A percentile compares a stretch with the other conserved stretches of the same genome.
Conservation (phyloP, 495 filamentous ascomycete species). For the Cryomyces minteri region DNA sequence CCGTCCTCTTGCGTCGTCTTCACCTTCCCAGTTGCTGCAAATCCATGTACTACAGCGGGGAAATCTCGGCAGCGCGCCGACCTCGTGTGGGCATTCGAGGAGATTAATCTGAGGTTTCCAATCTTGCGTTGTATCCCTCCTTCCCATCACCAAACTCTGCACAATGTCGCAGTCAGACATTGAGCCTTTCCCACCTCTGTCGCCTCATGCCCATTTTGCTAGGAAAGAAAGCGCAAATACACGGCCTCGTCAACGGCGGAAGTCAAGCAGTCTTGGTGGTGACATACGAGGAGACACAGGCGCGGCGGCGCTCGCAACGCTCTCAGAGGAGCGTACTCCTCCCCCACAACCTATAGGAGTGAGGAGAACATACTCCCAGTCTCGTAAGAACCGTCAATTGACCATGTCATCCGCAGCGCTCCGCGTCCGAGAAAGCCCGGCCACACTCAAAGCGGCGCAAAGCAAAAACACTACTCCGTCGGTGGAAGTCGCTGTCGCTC, state of each 20-base stretch:
- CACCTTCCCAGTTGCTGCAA: too few species aligned
- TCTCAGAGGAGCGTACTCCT: neutral
- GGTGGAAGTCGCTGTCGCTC: constrained; percentile 18
- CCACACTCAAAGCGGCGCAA: constrained; percentile 24
- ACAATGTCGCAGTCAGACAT: neutral
- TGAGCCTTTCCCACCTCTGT: neutral
- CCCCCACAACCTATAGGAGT: neutral
- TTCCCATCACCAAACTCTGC: neutral
- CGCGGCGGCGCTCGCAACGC: constrained; percentile 8
- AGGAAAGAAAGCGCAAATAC: neutral
- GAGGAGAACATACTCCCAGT: neutral
- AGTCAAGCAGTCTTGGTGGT: constrained; percentile 8
- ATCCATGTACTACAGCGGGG: too few species aligned
- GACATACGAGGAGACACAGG: constrained; percentile 14
- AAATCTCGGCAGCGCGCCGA: too few species aligned
- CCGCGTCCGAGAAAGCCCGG: constrained; percentile 1
- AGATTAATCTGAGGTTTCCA: too few species aligned
- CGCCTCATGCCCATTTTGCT: neutral
- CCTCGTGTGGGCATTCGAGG: too few species aligned
- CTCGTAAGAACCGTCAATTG: neutral
- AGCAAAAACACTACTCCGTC: constrained; percentile 15
- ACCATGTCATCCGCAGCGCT: neutral
- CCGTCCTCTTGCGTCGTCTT: too few species aligned
- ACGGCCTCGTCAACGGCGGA: constrained; percentile 4
- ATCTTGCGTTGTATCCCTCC: too few species aligned